A percentile compares a stretch with the other conserved stretches of the same genome.
Evolutionary conservation across 495 filamentous ascomycete genomes (phyloP).

Genomic region (Aspergillus ostianus): DNA sequence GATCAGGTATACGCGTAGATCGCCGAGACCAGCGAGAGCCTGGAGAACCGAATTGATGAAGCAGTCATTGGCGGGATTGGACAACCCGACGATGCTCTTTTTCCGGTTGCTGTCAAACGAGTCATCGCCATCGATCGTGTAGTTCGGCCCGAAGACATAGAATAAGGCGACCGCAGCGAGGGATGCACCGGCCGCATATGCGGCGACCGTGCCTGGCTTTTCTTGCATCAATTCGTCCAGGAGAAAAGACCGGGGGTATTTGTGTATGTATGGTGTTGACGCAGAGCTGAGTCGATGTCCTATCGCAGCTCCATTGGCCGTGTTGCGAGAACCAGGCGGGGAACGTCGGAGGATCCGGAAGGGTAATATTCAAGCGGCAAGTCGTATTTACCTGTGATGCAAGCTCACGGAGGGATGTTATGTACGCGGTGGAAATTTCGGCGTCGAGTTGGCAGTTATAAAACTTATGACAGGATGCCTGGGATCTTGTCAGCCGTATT

Average conservation of each 20-base stretch:
- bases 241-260: neutral
- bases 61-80: conserved; percentile 95
- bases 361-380: neutral
- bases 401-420: neutral
- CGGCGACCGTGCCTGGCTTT: conserved; percentile 78
- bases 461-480: conserved; percentile 5
- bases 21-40: conserved; percentile 88
- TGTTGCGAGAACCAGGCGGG: neutral
- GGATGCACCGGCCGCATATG: conserved; percentile 93
- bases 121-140: conserved; percentile 79
- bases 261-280: neutral
- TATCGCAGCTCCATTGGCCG: conserved; percentile 21
- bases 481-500: conserved; percentile 8
- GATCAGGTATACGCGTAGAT: conserved; percentile 87
- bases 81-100: conserved; percentile 84
- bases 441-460: neutral
- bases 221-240: conserved; percentile 68
- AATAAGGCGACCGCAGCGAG: conserved; percentile 94
- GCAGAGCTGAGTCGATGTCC: neutral
- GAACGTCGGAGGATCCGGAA: neutral
- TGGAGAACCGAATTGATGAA: conserved; percentile 99
- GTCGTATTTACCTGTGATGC: neutral
- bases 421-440: neutral
- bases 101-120: conserved; percentile 64
- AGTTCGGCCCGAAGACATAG: conserved; percentile 95